phyloP scores from a whole-genome alignment of 345 rosid species.

The Rhizophora mangle region DNA sequence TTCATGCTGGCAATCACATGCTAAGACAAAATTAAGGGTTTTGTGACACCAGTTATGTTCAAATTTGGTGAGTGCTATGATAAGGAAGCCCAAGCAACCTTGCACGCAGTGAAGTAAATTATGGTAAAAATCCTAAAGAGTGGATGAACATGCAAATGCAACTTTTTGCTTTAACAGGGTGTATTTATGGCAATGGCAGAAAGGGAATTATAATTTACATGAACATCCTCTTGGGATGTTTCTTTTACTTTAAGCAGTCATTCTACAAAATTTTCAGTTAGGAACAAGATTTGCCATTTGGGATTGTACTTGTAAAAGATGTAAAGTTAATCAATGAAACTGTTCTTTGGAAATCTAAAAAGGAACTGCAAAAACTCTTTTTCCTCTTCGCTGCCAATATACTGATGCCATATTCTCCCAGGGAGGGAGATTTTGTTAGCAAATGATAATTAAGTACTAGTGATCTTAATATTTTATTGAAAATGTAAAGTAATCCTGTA shows the following conservation, averaged over 20 bases:
- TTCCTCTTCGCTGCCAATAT: neutral
- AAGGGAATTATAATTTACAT: neutral
- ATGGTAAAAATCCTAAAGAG: neutral
- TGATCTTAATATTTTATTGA: neutral
- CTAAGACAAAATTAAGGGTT: too few species aligned
- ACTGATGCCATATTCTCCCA: neutral
- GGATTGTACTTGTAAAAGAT: neutral
- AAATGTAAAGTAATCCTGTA: conserved; percentile 11
- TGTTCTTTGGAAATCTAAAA: conserved; percentile 10
- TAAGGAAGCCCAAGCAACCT: too few species aligned
- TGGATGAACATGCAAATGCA: neutral
- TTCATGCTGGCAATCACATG: too few species aligned
- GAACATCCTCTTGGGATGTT: neutral
- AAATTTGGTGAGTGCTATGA: too few species aligned
- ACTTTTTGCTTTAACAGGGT: neutral
- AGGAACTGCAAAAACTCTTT: neutral
- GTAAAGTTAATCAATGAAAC: conserved; percentile 1
- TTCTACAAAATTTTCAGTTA: neutral
- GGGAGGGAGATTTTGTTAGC: neutral
- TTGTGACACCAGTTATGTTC: too few species aligned
- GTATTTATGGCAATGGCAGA: neutral
- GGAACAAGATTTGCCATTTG: neutral
- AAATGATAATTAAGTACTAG: neutral
- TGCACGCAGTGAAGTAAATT: neutral
- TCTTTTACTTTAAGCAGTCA: neutral